A percentile compares a stretch with the other conserved stretches of the same genome.
phyloP scores from a whole-genome alignment of 371 early-diverging fungal species.

The Sporodiniella umbellata region DNA sequence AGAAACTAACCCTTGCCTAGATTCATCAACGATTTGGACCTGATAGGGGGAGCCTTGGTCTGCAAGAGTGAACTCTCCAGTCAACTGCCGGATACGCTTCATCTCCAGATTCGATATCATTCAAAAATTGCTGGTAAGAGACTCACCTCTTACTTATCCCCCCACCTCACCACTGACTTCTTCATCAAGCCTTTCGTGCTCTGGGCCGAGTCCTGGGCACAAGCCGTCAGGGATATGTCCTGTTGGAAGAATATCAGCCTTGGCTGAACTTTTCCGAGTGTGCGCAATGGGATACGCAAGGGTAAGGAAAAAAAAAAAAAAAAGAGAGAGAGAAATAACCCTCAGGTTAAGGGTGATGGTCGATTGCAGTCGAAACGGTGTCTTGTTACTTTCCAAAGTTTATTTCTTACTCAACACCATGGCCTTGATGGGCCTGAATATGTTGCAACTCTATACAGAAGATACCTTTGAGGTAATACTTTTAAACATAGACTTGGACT shows the following conservation, averaged over 20 bases:
- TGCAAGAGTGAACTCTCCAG: too few relatives aligned
- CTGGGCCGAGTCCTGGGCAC: conserved; percentile 71
- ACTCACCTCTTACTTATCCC: too few relatives aligned
- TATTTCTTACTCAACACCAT: conserved; percentile 63
- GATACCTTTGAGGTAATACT: conserved; percentile 78
- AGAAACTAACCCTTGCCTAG: conserved; percentile 16
- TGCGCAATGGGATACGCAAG: conserved; percentile 68
- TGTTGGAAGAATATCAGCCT: conserved; percentile 34
- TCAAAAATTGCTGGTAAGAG: conserved; percentile 67
- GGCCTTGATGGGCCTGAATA: conserved; percentile 81
- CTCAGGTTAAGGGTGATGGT: conserved; percentile 67
- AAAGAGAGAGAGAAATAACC: background rate
- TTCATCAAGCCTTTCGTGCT: conserved; percentile 67
- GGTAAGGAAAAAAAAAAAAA: conserved; percentile 31
- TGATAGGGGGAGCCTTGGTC: conserved; percentile 42
- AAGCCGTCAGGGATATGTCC: conserved; percentile 35
- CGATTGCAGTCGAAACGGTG: conserved; percentile 84
- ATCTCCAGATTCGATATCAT: conserved; percentile 56
- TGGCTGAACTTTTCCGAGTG: conserved; percentile 56
- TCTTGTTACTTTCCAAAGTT: conserved; percentile 59
- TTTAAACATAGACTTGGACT: too few relatives aligned
- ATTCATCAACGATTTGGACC: conserved; percentile 44
- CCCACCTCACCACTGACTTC: too few relatives aligned
- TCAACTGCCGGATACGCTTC: too few relatives aligned
- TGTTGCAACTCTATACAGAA: conserved; percentile 87